phyloP scores from a whole-genome alignment of 306 rosid species.

The Morella rubra region DNA sequence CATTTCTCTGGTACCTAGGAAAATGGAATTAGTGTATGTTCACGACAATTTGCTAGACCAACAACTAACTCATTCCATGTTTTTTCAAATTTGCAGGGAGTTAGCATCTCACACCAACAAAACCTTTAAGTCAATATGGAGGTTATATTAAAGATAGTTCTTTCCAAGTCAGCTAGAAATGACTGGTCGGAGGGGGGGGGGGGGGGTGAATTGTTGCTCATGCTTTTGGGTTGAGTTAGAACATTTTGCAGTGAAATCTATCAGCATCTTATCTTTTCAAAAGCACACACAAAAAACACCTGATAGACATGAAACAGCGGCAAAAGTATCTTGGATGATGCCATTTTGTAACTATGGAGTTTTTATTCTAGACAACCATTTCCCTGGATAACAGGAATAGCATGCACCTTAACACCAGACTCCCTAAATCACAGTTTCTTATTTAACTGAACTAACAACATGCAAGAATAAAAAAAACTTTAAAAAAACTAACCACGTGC shows the following conservation, averaged over 20 bases:
- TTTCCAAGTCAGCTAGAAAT: background rate
- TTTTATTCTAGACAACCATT: background rate
- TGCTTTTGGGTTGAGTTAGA: background rate
- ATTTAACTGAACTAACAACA: background rate
- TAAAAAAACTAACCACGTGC: background rate
- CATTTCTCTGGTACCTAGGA: too few relatives aligned
- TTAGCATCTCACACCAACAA: background rate
- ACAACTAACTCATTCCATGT: background rate
- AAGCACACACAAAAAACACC: background rate
- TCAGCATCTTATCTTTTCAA: background rate
- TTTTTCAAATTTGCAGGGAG: background rate
- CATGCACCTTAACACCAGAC: background rate
- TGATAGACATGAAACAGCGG: background rate
- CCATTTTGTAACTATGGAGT: background rate
- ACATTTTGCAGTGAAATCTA: background rate
- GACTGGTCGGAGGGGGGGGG: background rate
- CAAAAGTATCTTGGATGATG: background rate
- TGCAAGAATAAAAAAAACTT: too few relatives aligned
- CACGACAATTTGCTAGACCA: background rate
- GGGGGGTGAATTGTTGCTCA: background rate
- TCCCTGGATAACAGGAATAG: background rate
- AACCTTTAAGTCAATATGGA: background rate
- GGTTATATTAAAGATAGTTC: background rate
- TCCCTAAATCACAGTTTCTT: background rate
- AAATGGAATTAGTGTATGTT: background rate